Evolutionary conservation across 2,329 filamentous ascomycete genomes (phyloP).

Genomic region (Aspergillus pseudotamarii): DNA sequence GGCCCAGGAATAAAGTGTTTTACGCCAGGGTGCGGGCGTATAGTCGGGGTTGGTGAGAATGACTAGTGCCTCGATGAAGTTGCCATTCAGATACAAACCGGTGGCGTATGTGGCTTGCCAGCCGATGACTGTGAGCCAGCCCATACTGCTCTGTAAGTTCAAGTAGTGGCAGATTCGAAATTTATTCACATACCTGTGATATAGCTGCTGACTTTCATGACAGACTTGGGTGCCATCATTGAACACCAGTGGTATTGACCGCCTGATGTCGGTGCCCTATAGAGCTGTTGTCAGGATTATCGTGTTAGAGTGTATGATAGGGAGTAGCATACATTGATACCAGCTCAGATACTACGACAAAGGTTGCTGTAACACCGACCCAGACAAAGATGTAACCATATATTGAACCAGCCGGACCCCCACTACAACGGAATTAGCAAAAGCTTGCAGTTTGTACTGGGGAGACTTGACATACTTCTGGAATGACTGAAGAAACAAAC

Average conservation of each 20-base stretch:
- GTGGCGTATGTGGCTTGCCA: slow-evolving; percentile 48
- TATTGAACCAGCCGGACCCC: slow-evolving; percentile 35
- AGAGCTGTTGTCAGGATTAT: not conserved
- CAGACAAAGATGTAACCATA: slow-evolving; percentile 40
- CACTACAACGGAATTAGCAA: slow-evolving; percentile 19
- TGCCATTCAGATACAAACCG: slow-evolving; percentile 34
- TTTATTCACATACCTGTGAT: slow-evolving; percentile 27
- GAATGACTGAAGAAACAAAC: slow-evolving; percentile 21
- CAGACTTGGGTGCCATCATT: slow-evolving; percentile 41
- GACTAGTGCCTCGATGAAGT: slow-evolving; percentile 40
- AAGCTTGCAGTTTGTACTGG: not conserved
- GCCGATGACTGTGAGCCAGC: slow-evolving; percentile 46
- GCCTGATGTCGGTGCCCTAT: slow-evolving; percentile 37
- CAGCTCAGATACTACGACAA: slow-evolving; percentile 35
- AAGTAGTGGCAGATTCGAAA: not conserved
- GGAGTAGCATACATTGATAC: slow-evolving; percentile 32
- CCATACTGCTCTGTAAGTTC: slow-evolving; percentile 13
- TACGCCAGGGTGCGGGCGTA: slow-evolving; percentile 49
- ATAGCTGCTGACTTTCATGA: slow-evolving; percentile 43
- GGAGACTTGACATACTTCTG: slow-evolving; percentile 19
- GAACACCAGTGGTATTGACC: slow-evolving; percentile 47
- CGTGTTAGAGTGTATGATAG: accelerated
- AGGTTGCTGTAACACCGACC: slow-evolving; percentile 29
- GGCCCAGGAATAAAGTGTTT: slow-evolving; percentile 52
- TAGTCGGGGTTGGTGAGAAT: slow-evolving; percentile 45